Conservation (phyloP, 768 basidiomycete genomes). For the Tricholoma hemisulphureum region DNA sequence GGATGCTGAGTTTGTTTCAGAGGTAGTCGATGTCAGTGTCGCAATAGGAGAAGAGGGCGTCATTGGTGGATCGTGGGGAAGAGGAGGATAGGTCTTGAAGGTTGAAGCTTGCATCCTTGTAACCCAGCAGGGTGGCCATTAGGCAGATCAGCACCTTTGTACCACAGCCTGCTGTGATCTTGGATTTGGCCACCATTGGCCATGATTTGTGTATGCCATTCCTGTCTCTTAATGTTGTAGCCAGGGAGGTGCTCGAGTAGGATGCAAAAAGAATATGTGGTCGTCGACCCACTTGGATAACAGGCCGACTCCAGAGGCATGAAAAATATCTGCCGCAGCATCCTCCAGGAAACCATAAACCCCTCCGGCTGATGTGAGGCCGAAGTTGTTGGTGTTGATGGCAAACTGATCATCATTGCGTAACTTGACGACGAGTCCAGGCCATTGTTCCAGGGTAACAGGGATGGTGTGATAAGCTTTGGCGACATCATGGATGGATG, state of each 20-base stretch:
- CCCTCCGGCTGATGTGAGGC: neutral
- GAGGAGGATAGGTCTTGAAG: conserved; percentile 19
- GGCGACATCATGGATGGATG: conserved; percentile 6
- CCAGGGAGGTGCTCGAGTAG: conserved; percentile 11
- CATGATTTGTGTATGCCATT: conserved; percentile 10
- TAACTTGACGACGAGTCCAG: neutral
- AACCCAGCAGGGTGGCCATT: neutral
- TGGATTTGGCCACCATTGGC: neutral
- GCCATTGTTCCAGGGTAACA: conserved; percentile 7
- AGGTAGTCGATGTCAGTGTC: conserved; percentile 35
- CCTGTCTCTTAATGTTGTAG: conserved; percentile 15
- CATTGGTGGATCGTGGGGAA: conserved; percentile 14
- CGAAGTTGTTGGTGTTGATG: neutral
- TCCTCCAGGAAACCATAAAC: conserved; percentile 2
- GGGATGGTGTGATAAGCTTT: conserved; percentile 15
- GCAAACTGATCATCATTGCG: neutral
- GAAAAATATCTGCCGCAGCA: conserved; percentile 20
- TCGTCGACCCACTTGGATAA: conserved; percentile 28
- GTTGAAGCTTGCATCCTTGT: neutral
- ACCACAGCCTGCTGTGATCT: conserved; percentile 18
- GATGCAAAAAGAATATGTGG: conserved; percentile 22
- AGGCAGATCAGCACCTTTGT: conserved; percentile 6
- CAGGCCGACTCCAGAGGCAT: conserved; percentile 18
- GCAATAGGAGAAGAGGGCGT: conserved; percentile 15
- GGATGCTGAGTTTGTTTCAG: conserved; percentile 26